phyloP scores from a whole-genome alignment of 345 rosid species.

The Eucalyptus caleyi region DNA sequence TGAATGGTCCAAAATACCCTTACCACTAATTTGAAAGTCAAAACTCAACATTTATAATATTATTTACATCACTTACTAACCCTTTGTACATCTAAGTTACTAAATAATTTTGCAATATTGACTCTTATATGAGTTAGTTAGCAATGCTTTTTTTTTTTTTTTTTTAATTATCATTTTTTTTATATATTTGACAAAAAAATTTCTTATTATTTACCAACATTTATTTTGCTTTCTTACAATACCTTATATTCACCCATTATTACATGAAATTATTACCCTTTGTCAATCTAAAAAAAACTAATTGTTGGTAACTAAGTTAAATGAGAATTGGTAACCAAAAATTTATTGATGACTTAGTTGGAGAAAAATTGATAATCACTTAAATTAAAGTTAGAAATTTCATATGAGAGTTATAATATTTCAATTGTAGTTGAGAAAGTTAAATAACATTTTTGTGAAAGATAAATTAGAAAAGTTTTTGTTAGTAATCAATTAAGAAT shows the following conservation, averaged over 20 bases:
- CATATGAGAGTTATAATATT: not conserved
- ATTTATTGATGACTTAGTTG: no score
- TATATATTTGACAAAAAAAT: not conserved
- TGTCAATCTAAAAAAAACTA: no score
- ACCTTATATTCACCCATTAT: not conserved
- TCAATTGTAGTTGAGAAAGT: not conserved
- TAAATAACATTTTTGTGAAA: not conserved
- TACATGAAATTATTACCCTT: not conserved
- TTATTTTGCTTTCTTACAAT: no score
- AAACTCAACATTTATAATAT: no score
- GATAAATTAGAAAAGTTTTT: no score
- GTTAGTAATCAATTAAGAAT: not conserved
- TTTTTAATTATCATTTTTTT: not conserved
- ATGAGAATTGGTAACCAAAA: not conserved
- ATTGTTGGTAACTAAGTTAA: not conserved
- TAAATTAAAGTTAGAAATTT: not conserved
- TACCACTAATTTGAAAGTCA: no score
- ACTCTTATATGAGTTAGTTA: not conserved
- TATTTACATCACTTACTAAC: not conserved
- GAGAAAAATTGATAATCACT: not conserved
- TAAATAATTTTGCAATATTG: not conserved
- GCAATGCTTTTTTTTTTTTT: not conserved
- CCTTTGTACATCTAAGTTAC: not conserved
- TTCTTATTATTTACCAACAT: not conserved
- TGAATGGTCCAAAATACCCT: no score